Base-by-base conservation (phyloP, 768 basidiomycete species). In the Imleria badia region DNA sequence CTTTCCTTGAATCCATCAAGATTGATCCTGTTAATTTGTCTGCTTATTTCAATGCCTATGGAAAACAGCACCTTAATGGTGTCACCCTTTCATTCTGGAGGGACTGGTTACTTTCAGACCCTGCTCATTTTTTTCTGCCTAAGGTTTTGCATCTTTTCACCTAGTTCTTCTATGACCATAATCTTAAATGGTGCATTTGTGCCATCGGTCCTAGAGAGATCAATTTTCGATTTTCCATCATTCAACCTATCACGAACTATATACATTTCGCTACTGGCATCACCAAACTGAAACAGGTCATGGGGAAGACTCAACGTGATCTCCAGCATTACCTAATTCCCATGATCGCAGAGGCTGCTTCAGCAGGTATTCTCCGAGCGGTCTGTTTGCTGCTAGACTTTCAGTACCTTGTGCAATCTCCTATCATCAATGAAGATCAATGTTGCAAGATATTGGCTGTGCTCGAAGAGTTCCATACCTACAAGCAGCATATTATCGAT, bases 91-190 rank as follows among this genome's bases (percentile, higher is more conserved):
- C 69, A 6, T 75, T 78, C 54, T 77, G 73, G 74, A 33, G 65
- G 2, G 64, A 76, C 47, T 78, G 71, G 71, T 48, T 61, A 6
- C 53, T 73, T 3, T 62, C 71, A 3, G 63, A 75, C 48, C 73
- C 72, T 20, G 61, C 65, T 12, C 45, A 34, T 7, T 75, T 76
- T 50, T 52, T 77, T 12, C 69, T 71, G 0, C 67, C 65, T 5
- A 75, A 77, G 48, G 63, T 72, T 9, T 63, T 79, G 1, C 76
- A 78, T 51, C 69, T 73, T 43, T 73, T 68, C 65, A 69, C 73
- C 61, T 72, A 67, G 49, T 34, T 49, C 19, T 77, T 69, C 38
- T 76, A 65, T 58, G 73, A 79, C 51, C 76, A 78, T 49, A 68
- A 74, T 50, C 56, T 61, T 1, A 67, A 70, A 40, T 79, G 78